Conservation (phyloP, 2,329 filamentous ascomycete species). For the Arachnomyces sp. region DNA sequence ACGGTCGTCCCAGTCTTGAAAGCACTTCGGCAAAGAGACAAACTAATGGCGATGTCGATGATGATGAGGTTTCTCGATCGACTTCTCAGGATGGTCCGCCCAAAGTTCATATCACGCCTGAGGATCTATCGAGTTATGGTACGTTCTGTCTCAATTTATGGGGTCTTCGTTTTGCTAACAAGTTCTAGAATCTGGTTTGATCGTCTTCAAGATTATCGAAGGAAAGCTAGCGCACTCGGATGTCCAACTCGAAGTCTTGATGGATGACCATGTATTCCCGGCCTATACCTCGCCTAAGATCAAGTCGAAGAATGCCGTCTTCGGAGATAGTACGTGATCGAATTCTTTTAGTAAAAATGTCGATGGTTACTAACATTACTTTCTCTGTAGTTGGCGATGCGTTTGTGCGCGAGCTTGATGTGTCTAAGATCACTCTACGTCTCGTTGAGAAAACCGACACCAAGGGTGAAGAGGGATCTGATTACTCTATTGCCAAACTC, state of each 20-base stretch:
- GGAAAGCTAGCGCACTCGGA: constrained; percentile 71
- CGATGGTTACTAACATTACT: constrained; percentile 15
- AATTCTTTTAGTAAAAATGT: not conserved
- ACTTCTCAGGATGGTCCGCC: constrained; percentile 53
- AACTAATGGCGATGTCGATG: constrained; percentile 39
- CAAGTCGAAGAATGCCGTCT: constrained; percentile 59
- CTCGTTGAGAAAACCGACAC: constrained; percentile 73
- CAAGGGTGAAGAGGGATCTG: constrained; percentile 58
- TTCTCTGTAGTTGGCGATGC: constrained; percentile 70
- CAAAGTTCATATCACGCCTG: constrained; percentile 68
- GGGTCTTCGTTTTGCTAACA: constrained; percentile 26
- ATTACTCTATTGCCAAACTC: constrained; percentile 72
- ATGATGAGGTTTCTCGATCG: constrained; percentile 39
- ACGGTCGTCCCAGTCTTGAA: constrained; percentile 26
- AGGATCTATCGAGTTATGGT: constrained; percentile 75
- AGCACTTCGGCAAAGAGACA: constrained; percentile 27
- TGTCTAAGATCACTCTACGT: constrained; percentile 84
- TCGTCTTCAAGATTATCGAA: constrained; percentile 92
- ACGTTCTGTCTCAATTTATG: constrained; percentile 29
- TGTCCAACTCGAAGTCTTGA: constrained; percentile 75
- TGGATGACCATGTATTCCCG: constrained; percentile 91
- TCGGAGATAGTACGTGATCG: constrained; percentile 64
- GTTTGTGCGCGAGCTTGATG: constrained; percentile 93
- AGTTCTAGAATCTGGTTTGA: constrained; percentile 67
- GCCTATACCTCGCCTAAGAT: constrained; percentile 77